Evolutionary conservation across 768 basidiomycete genomes (phyloP), one percentile per base, ranked within the genome.

Genomic region (Russula vinacea): DNA sequence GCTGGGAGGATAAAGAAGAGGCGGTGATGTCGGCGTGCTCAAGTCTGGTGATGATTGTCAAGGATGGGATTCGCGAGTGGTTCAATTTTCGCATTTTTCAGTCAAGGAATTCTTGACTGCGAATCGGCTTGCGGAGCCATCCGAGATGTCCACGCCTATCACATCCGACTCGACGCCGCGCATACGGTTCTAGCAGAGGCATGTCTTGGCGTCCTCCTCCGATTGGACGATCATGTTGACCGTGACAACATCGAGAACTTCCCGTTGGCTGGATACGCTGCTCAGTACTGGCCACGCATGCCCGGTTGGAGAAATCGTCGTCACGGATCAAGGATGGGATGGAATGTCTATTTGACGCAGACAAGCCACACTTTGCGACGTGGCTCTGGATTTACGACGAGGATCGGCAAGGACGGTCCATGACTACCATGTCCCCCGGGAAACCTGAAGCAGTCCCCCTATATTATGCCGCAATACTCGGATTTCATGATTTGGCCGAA

Each of bases 61-160:
- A 56, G 17, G 42, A 32, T 16, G 19, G 26, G 17, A 11, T 44
- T 56, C 26, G 16, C 56, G 40, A 5, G 32, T 56, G 3, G 29
- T 56, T 3, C 56, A 44, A n/a, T 56, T 56, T 29, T 56, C 56
- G 3, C 56, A 56, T 11, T 42, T 54, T n/a, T 54, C 53, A 5
- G 53, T 54, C 53, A 54, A 54, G 22, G 53, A 54, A 11, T 54
- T 13, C 13, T 54, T 54, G 53, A 54, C 33, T 1, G 35, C 35
- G n/a, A 19, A 24, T 11, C 33, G 53, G 1, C 53, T 54, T 37
- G 17, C n/a, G n/a, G 35, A 37, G 22, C 22, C 9, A 37, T 10
- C 13, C 11, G 35, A 13, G 53, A 54, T 11, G 35, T 54, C 35
- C 53, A 19, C 9, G 35, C n/a, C 2, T 54, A 37, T 37, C 53